Conservation (phyloP, 805 yeast species). For the Candida sithepensis region DNA sequence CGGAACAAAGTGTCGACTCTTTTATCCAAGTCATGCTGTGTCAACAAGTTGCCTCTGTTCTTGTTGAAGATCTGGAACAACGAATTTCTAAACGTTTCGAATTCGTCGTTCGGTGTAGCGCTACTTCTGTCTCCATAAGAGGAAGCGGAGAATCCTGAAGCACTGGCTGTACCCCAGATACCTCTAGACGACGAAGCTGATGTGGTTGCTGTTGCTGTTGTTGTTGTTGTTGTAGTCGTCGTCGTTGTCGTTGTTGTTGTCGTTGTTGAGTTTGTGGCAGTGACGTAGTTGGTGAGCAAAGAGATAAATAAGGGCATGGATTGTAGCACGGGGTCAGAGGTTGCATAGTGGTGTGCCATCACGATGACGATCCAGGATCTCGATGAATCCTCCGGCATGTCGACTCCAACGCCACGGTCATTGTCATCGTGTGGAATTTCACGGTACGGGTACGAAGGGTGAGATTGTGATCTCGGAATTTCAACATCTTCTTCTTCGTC, state of each 20-base stretch:
- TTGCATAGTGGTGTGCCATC: constrained; percentile 51
- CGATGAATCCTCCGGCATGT: constrained; percentile 22
- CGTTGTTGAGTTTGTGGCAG: constrained; percentile 7
- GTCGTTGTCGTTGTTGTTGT: background rate
- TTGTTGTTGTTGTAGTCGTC: background rate
- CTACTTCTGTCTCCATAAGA: background rate
- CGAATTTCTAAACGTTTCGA: constrained; percentile 21
- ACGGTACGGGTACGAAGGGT: too few relatives aligned
- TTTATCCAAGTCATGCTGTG: constrained; percentile 15
- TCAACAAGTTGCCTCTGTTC: constrained; percentile 11
- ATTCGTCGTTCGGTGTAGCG: constrained; percentile 11
- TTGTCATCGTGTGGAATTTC: too few relatives aligned
- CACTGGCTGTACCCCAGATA: too few relatives aligned
- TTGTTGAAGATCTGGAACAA: constrained; percentile 19
- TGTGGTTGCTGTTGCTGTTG: constrained; percentile 1
- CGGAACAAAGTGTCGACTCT: constrained; percentile 16
- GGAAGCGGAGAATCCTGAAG: background rate
- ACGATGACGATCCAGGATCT: constrained; percentile 63
- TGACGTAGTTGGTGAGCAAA: constrained; percentile 20
- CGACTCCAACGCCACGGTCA: too few relatives aligned
- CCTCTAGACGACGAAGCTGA: too few relatives aligned
- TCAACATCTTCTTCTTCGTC: background rate
- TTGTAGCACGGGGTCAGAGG: constrained; percentile 37
- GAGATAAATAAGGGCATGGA: constrained; percentile 34
- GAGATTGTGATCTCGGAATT: background rate